A percentile compares a stretch with the other conserved stretches of the same genome.
Evolutionary conservation across 257 asterid genomes (phyloP).

Genomic region (Striga asiatica): DNA sequence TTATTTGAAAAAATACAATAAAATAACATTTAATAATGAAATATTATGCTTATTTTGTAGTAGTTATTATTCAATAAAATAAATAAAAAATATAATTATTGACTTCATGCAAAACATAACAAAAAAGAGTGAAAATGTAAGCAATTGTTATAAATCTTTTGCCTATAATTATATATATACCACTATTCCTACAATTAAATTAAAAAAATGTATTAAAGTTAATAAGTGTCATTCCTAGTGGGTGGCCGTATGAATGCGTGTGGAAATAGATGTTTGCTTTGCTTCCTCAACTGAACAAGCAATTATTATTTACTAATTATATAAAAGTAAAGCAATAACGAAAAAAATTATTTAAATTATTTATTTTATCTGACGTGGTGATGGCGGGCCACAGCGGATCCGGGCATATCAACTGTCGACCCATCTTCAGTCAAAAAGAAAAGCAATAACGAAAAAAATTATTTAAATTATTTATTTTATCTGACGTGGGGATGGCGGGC

Average conservation of each 20-base stretch:
- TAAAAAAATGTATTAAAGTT: background rate
- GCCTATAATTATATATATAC: background rate
- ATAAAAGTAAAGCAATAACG: too few species aligned
- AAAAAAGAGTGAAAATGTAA: background rate
- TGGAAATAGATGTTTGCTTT: background rate
- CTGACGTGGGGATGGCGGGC: conserved; percentile 6
- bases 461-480: background rate
- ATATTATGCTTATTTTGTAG: too few species aligned
- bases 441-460: background rate
- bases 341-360: background rate
- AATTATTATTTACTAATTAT: background rate
- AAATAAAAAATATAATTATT: too few species aligned
- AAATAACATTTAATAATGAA: too few species aligned
- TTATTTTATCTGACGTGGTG: conserved; percentile 9
- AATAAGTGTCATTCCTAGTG: background rate
- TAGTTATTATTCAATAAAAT: too few species aligned
- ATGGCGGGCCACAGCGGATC: conserved; percentile 1
- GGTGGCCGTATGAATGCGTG: background rate
- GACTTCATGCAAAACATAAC: too few species aligned
- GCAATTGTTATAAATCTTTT: background rate
- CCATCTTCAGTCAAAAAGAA: conserved; percentile 18
- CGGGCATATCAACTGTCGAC: conserved; percentile 25
- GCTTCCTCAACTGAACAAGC: background rate
- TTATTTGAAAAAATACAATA: too few species aligned
- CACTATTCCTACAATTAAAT: background rate